Evolutionary conservation across 306 rosid species (phyloP).

Genomic region (Ochetophila trinervis): DNA sequence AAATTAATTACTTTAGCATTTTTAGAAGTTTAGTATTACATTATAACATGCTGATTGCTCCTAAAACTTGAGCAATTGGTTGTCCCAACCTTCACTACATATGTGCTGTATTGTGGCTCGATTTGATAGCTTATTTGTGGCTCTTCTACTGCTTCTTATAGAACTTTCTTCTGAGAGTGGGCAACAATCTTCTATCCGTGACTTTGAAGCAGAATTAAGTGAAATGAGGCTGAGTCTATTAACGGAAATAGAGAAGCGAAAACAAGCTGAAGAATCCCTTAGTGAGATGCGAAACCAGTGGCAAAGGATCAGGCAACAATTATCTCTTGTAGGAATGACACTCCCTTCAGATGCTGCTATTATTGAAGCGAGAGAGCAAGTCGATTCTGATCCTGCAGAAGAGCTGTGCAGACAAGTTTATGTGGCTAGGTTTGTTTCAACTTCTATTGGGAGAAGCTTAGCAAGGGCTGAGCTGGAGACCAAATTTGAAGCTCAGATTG

Average conservation of each 20-base stretch:
- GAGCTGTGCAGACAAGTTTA: slow-evolving; percentile 71
- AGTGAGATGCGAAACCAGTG: slow-evolving; percentile 56
- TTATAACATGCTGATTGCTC: background rate
- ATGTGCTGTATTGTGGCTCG: background rate
- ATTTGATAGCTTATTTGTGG: slow-evolving; percentile 19
- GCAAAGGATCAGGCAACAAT: slow-evolving; percentile 64
- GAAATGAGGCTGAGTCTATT: slow-evolving; percentile 64
- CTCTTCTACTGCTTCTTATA: slow-evolving; percentile 33
- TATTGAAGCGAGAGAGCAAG: slow-evolving; percentile 38
- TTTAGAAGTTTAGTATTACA: background rate
- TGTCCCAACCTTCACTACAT: background rate
- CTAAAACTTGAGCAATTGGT: background rate
- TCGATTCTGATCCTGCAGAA: slow-evolving; percentile 52
- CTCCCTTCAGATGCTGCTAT: slow-evolving; percentile 56
- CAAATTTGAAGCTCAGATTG: slow-evolving; percentile 78
- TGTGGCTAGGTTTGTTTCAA: slow-evolving; percentile 78
- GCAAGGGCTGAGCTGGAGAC: slow-evolving; percentile 77
- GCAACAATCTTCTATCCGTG: slow-evolving; percentile 32
- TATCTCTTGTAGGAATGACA: slow-evolving; percentile 56
- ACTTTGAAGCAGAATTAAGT: slow-evolving; percentile 60
- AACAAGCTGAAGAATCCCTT: slow-evolving; percentile 82
- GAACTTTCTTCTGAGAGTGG: slow-evolving; percentile 70
- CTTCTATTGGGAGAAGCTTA: slow-evolving; percentile 74
- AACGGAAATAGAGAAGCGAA: slow-evolving; percentile 82
- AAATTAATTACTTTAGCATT: background rate